Percentiles rank a stretch among this genome's conserved stretches.
These are phyloP conservation scores for Saksenaea vasiformis DNA, from an alignment of 371 early-diverging fungal species.

Conservation along the genomic window DNA sequence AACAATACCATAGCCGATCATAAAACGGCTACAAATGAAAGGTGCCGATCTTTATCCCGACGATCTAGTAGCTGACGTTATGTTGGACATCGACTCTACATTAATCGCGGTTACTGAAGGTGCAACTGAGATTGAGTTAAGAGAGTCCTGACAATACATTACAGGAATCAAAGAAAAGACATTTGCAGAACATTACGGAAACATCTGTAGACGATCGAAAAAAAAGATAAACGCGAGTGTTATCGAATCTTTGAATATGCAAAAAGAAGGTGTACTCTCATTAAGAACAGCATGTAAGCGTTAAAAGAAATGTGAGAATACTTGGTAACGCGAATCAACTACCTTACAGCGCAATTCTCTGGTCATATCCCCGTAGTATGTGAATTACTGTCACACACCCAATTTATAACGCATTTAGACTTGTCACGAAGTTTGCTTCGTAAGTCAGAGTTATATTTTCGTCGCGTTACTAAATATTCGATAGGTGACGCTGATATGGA, in stretches of 20 bases:
- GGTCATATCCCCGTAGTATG: constrained; percentile 8
- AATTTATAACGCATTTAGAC: constrained; percentile 15
- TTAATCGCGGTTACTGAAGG: constrained; percentile 22
- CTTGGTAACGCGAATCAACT: neutral
- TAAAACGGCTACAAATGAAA: constrained; percentile 17
- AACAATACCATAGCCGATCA: constrained; percentile 12
- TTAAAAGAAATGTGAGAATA: neutral
- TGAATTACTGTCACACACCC: constrained; percentile 20
- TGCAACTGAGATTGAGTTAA: too few relatives aligned
- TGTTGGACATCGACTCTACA: constrained; percentile 8
- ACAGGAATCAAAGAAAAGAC: constrained; percentile 13
- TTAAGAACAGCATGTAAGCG: neutral
- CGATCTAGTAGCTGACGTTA: constrained; percentile 21
- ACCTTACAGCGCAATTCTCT: neutral
- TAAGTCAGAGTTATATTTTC: constrained; percentile 5
- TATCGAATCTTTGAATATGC: neutral
- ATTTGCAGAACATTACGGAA: constrained; percentile 24
- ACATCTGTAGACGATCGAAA: constrained; percentile 21
- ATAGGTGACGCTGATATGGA: constrained; percentile 29
- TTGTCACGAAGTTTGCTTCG: constrained; percentile 32
- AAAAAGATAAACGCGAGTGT: neutral
- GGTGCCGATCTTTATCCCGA: constrained; percentile 11
- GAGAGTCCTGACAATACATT: too few relatives aligned
- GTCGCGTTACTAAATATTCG: neutral
- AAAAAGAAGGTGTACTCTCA: neutral